Evolutionary conservation across 495 filamentous ascomycete species (phyloP), one percentile per base, ranked within the genome.

Genomic region (Lophiostoma macrostomum): DNA sequence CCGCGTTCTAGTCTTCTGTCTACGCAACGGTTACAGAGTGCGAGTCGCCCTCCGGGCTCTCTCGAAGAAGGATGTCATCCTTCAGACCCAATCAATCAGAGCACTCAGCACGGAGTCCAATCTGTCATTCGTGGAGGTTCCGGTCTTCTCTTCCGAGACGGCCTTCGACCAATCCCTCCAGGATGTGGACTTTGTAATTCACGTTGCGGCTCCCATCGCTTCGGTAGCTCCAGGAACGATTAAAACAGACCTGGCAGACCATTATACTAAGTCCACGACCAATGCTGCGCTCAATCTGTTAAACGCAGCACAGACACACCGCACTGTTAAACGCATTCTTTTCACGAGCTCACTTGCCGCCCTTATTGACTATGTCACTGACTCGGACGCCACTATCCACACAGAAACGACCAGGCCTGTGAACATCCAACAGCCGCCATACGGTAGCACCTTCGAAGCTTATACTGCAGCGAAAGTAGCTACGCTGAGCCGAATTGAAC

Each of bases 141-240:
- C 77, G 25, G 75, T 80, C 53, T 71, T 80, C 35, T 48, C 70
- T 1, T 63, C 58, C 1, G 53, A 68, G 0, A 69, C 67, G 6
- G 74, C 74, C 11, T 80, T 74, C 56, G 69, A 76, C 44, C 45
- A 69, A 18, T 74, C 73, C 8, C 67, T 77, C 20, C 63, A 74
- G 30, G 75, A 66, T 28, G 74, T 72, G 0, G 72, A 67, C 20
- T 73, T 73, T 50, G 67, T 79, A 47, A 71, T 81, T 50, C 79
- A 82, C 56, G 59, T 76, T 24, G 78, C 79, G 1, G 76, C 76
- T 32, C 77, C 79, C 1, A 29, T 67, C 16, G 22, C 60, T 18
- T 47, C 53, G 7, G 62, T 61, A 19, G 40, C 39, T 27, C n/a
- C n/a, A n/a, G n/a, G n/a, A n/a, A 51, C 49, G n/a, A 34, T 40